These are phyloP conservation scores for Pleoardoris graminearum DNA, from an alignment of 2,329 filamentous ascomycete species.

Conservation along the genomic window DNA sequence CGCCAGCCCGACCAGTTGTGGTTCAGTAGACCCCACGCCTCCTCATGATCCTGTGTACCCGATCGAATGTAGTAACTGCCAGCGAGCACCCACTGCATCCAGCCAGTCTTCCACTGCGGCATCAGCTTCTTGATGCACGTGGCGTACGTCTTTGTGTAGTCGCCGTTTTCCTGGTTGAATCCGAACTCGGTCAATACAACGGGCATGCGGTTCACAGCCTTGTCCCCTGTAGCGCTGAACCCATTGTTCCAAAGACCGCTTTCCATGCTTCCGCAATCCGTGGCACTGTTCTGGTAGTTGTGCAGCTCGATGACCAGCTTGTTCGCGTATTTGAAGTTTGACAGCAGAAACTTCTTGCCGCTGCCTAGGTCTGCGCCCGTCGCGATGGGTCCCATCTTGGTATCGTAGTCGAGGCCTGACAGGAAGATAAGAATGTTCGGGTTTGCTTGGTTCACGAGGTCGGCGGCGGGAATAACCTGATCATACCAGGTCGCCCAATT, in stretches of 20 bases:
- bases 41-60: slow-evolving; percentile 55
- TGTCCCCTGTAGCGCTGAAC: slow-evolving; percentile 56
- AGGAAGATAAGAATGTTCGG: slow-evolving; percentile 60
- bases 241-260: slow-evolving; percentile 56
- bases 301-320: slow-evolving; percentile 65
- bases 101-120: slow-evolving; percentile 61
- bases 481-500: slow-evolving; percentile 62
- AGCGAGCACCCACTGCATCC: slow-evolving; percentile 62
- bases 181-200: slow-evolving; percentile 65
- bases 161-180: slow-evolving; percentile 50
- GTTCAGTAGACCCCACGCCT: slow-evolving; percentile 58
- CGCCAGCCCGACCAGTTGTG: slow-evolving; percentile 50
- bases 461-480: slow-evolving; percentile 54
- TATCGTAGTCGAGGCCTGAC: slow-evolving; percentile 63
- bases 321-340: slow-evolving; percentile 55
- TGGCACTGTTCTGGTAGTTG: slow-evolving; percentile 60
- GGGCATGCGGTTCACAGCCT: slow-evolving; percentile 53
- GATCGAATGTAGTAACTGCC: slow-evolving; percentile 57
- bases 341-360: slow-evolving; percentile 51
- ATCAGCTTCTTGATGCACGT: slow-evolving; percentile 59
- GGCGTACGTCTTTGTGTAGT: slow-evolving; percentile 55
- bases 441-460: slow-evolving; percentile 57
- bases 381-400: slow-evolving; percentile 57
- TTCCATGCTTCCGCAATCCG: slow-evolving; percentile 53
- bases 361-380: slow-evolving; percentile 54